Evolutionary conservation across 768 basidiomycete species (phyloP).

Genomic region (Russula ochroleuca): DNA sequence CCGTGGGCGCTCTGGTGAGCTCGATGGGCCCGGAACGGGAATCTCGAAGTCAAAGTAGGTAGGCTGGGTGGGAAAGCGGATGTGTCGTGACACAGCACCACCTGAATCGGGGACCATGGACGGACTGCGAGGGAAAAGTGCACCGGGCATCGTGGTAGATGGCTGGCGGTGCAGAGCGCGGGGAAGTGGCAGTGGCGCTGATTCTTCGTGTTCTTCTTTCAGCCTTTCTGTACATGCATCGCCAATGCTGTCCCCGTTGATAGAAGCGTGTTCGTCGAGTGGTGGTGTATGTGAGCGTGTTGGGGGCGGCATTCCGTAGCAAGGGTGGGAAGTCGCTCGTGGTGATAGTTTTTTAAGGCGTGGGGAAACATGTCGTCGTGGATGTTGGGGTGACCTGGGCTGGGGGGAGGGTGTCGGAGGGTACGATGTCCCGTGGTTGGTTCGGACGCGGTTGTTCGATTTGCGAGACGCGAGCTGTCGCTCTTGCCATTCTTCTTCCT

Average conservation of each 20-base stretch:
- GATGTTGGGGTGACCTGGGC: background rate
- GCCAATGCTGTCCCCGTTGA: background rate
- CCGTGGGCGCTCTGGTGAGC: constrained; percentile 3
- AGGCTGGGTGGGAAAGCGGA: constrained; percentile 37
- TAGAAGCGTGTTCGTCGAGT: background rate
- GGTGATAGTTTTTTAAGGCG: background rate
- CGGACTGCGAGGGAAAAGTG: constrained; percentile 68
- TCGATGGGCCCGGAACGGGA: constrained; percentile 19
- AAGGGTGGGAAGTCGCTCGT: background rate
- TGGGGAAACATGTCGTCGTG: constrained; percentile 3
- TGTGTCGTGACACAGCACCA: constrained; percentile 34
- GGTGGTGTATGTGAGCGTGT: background rate
- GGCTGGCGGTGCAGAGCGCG: constrained; percentile 38
- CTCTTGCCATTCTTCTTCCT: constrained; percentile 12
- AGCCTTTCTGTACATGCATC: constrained; percentile 25
- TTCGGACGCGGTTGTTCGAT: background rate
- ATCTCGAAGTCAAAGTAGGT: constrained; percentile 18
- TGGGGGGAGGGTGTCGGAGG: constrained; percentile 12
- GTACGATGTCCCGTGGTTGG: constrained; percentile 16
- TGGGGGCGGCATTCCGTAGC: background rate
- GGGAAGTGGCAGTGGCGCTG: constrained; percentile 34
- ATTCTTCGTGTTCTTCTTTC: constrained; percentile 26
- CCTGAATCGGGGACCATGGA: constrained; percentile 47
- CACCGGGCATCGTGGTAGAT: constrained; percentile 70
- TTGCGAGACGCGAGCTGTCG: constrained; percentile 6